These are phyloP conservation scores for Suillus paluster DNA, from an alignment of 768 basidiomycete species.

Conservation along the genomic window DNA sequence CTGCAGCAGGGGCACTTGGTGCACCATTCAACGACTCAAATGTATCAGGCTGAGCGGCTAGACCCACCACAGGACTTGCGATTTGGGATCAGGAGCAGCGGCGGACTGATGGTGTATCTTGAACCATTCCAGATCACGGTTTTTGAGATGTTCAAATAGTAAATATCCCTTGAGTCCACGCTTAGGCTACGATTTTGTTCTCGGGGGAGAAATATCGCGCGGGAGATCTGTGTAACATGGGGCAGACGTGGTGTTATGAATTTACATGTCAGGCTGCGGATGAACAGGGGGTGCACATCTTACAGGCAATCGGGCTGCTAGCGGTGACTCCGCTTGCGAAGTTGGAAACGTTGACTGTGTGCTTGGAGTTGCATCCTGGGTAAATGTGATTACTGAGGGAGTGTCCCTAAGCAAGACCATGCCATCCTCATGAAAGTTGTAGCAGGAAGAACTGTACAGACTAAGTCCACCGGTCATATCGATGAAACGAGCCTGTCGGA, in stretches of 20 bases:
- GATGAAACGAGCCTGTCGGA: too few species aligned
- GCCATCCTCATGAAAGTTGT: neutral
- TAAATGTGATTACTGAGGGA: neutral
- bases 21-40: neutral
- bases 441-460: neutral
- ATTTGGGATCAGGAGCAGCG: neutral
- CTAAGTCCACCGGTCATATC: too few species aligned
- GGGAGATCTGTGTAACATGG: neutral
- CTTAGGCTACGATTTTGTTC: constrained; percentile 28
- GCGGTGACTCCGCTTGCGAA: neutral
- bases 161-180: constrained; percentile 23
- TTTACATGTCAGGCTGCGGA: neutral
- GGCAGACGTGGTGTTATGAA: neutral
- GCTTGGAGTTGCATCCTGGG: neutral
- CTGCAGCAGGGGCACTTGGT: neutral
- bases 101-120: constrained; percentile 16
- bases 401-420: neutral
- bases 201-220: neutral
- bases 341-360: neutral
- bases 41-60: neutral
- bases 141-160: constrained; percentile 26
- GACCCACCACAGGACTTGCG: neutral
- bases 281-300: neutral
- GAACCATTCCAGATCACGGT: constrained; percentile 38
- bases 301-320: neutral